Evolutionary conservation across 495 filamentous ascomycete genomes (phyloP).

Genomic region (Lophiostoma macrostomum): DNA sequence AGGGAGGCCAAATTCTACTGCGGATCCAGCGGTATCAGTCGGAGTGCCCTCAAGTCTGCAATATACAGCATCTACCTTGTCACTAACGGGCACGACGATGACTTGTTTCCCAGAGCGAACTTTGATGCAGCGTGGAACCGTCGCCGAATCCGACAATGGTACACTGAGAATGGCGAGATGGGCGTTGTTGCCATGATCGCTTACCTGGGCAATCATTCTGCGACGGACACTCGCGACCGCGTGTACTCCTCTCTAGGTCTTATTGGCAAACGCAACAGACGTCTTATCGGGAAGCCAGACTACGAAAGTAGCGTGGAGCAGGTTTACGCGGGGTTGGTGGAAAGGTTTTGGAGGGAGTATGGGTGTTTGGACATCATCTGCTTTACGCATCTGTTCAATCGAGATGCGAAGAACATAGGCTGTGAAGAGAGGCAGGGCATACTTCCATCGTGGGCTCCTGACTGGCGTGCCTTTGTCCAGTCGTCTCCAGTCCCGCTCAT

Average conservation of each 20-base stretch:
- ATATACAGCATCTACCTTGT: slow-evolving; percentile 15
- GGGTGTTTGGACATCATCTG: slow-evolving; percentile 20
- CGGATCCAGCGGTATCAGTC: slow-evolving; percentile 4
- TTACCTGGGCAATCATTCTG: slow-evolving; percentile 17
- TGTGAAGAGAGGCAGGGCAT: not conserved
- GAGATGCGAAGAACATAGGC: not conserved
- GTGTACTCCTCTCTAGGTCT: slow-evolving; percentile 16
- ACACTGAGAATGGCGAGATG: not conserved
- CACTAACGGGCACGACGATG: not conserved
- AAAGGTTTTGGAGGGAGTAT: slow-evolving; percentile 16
- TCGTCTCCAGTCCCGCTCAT: slow-evolving; percentile 18
- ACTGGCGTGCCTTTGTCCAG: slow-evolving; percentile 11
- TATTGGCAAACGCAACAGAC: not conserved
- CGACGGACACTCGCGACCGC: slow-evolving; percentile 9
- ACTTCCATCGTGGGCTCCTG: slow-evolving; percentile 16
- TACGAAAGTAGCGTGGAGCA: slow-evolving; percentile 3
- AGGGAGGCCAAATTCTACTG: slow-evolving; percentile 13
- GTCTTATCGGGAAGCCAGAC: slow-evolving; percentile 5
- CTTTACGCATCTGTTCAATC: slow-evolving; percentile 20
- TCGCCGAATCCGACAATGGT: slow-evolving; percentile 16
- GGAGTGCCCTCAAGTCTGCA: slow-evolving; percentile 5
- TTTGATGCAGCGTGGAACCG: slow-evolving; percentile 21
- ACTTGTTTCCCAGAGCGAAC: slow-evolving; percentile 2
- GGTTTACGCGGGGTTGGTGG: slow-evolving; percentile 11
- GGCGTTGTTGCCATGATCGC: slow-evolving; percentile 9